Evolutionary conservation across 176 grass and related monocot genomes (phyloP), one percentile per base, ranked within the genome.

Genomic region (Tuctoria greenei): DNA sequence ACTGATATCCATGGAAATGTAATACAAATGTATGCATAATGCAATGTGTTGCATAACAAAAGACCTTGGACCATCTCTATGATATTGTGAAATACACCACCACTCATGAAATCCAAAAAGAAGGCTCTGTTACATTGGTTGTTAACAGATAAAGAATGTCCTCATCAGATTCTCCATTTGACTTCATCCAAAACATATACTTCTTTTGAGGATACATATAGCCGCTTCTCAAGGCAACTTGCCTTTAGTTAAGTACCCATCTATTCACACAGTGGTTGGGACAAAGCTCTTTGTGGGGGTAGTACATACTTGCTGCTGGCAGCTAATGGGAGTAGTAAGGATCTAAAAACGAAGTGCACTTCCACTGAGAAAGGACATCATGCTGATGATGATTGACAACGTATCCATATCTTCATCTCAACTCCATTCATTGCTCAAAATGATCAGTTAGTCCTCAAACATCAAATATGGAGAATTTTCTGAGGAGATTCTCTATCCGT

Each of bases 111-210:
- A 66, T 84, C 52, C 64, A 74, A 71, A 35, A 80, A 80, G 40
- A 10, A 80, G 76, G 65, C 18, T 76, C 72, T 88, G 46, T 49
- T 10, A 37, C 41, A 27, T 54, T 74, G 54, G 46, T 59, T 83
- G 86, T 88, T 80, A 88, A 84, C 81, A 74, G 76, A 76, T 88
- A 88, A 69, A 88, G 86, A 88, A 88, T 88, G 61, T 84, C 65
- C 86, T 76, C 86, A 84, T 88, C 49, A 88, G 71, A 88, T 88
- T 88, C 81, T 84, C 86, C 81, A 64, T 60, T 84, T 84, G 86
- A 80, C 18, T 80, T 45, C 50, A 58, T 80, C 28, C 57, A 64
- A 59, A 51, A 70, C 76, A 88, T 70, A 70, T 49, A 38, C 71
- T 66, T n/a, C 31, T 74, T 76, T 75, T 15, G 18, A 75, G 45